Base-by-base conservation (phyloP, 2,329 filamentous ascomycete genomes). In the Aureobasidium sp. region DNA sequence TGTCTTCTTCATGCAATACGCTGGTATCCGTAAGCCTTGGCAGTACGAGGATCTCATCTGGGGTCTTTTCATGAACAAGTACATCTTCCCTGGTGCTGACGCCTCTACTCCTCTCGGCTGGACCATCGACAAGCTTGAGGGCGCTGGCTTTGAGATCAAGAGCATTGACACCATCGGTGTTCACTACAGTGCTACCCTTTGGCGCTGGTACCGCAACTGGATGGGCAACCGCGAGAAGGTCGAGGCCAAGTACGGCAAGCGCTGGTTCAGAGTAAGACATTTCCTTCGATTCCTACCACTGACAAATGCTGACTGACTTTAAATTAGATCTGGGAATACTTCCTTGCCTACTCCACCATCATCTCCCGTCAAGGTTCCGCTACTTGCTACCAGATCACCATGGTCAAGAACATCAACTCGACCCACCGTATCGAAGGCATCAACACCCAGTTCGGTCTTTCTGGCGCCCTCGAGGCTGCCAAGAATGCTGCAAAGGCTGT, bases 21-120 rank as follows among this genome's bases (percentile, higher is more conserved):
- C 93, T 69, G 94, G 94, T 78, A 84, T 99, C 65, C 88, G 94
- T 69, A 95, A 95, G 81, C 81, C 83, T 66, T 97, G 94, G 94
- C 94, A 97, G 77, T 97, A 96, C 73, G 92, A 97, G 81, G 93
- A 97, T 78, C 84, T 97, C 57, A 89, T 93, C 75, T 97, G 94
- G 94, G 94, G 94, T 74, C 83, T 97, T 50, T 97, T 97, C 84
- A 96, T 97, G 91, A 97, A 97, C 87, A 97, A 96, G 81, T 96
- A 97, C 77, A 83, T 97, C 75, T 97, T 97, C 84, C 94, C 92
- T 37, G 94, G 94, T 73, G 94, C 94, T 57, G 94, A 97, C 73
- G 94, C 94, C 58, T 96, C 90, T 47, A 96, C 91, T 63, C 94
- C 94, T 57, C 86, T 99, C 53, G 91, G 90, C 68, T 94, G 87